A percentile compares a stretch with the other conserved stretches of the same genome.
phyloP scores from a whole-genome alignment of 2,329 filamentous ascomycete genomes.

The Claviceps lovelessii region DNA sequence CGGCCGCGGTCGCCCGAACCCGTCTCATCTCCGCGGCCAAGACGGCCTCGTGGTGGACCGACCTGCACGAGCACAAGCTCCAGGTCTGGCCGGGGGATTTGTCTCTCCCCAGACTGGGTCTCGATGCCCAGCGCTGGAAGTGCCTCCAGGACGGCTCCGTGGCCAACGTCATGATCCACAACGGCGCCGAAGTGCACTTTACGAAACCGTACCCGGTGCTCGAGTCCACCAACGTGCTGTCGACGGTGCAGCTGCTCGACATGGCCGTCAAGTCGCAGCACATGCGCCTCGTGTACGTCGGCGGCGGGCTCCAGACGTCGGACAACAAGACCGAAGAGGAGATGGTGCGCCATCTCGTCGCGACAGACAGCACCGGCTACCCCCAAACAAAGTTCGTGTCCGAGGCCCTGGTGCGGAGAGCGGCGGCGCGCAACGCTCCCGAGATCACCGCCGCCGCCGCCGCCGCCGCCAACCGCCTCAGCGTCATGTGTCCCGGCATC shows the following conservation, averaged over 20 bases:
- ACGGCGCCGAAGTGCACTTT: background rate
- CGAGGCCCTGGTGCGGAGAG: background rate
- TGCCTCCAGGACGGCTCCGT: background rate
- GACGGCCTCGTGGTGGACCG: background rate
- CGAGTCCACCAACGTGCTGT: background rate
- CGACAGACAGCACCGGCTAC: background rate
- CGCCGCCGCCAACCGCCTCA: background rate
- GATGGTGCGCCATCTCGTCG: background rate
- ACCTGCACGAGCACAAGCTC: background rate
- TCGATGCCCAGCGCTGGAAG: background rate
- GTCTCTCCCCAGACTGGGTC: background rate
- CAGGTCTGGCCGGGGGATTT: background rate
- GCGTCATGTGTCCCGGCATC: background rate
- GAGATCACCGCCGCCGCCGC: too few species aligned
- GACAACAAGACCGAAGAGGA: background rate
- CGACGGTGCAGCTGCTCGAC: background rate
- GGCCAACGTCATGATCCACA: background rate
- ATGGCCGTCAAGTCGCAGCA: background rate
- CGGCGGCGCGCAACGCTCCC: background rate
- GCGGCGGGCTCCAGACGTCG: background rate
- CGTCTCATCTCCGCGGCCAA: background rate
- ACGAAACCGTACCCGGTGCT: background rate
- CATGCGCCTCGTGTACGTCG: background rate
- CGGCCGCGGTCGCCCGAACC: too few species aligned
- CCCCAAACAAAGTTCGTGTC: background rate